Evolutionary conservation across 2,329 filamentous ascomycete genomes (phyloP).

Genomic region (Bimuria novae-zelandiae): DNA sequence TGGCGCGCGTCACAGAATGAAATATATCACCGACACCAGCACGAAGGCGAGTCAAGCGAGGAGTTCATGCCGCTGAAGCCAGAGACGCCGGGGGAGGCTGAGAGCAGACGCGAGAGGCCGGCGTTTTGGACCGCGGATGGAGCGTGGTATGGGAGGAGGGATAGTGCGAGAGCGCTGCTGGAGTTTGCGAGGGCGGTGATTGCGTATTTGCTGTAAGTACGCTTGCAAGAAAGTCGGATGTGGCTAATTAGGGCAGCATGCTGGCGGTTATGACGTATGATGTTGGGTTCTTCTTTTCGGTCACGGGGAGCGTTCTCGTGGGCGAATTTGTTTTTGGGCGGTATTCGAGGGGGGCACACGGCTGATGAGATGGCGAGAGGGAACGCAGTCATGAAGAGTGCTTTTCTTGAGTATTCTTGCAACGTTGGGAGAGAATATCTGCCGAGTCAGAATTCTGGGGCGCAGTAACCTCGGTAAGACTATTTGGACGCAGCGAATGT

Average conservation of each 20-base stretch:
- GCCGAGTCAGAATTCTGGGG: too few relatives aligned
- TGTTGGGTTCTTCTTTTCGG: constrained; percentile 35
- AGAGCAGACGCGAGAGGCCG: not conserved
- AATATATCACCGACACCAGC: constrained; percentile 12
- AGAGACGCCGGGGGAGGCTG: not conserved
- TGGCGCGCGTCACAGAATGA: constrained; percentile 16
- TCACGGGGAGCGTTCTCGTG: constrained; percentile 33
- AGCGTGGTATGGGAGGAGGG: constrained; percentile 25
- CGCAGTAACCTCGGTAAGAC: too few relatives aligned
- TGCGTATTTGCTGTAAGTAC: constrained; percentile 34
- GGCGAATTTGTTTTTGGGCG: constrained; percentile 36
- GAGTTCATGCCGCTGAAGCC: constrained; percentile 8
- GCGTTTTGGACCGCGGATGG: constrained; percentile 26
- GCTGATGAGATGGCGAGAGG: not conserved
- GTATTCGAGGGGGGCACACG: constrained; percentile 24
- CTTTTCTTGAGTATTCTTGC: too few relatives aligned
- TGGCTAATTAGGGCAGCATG: constrained; percentile 26
- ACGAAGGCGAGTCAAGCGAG: not conserved
- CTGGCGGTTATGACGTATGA: constrained; percentile 42
- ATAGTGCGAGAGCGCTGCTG: constrained; percentile 24
- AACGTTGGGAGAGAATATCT: too few relatives aligned
- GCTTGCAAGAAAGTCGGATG: not conserved
- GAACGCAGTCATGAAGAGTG: too few relatives aligned
- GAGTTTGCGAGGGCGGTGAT: constrained; percentile 33
- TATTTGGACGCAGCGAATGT: too few relatives aligned